Evolutionary conservation across 2,329 filamentous ascomycete genomes (phyloP).

Genomic region (Ceratocystis diversiconidia): DNA sequence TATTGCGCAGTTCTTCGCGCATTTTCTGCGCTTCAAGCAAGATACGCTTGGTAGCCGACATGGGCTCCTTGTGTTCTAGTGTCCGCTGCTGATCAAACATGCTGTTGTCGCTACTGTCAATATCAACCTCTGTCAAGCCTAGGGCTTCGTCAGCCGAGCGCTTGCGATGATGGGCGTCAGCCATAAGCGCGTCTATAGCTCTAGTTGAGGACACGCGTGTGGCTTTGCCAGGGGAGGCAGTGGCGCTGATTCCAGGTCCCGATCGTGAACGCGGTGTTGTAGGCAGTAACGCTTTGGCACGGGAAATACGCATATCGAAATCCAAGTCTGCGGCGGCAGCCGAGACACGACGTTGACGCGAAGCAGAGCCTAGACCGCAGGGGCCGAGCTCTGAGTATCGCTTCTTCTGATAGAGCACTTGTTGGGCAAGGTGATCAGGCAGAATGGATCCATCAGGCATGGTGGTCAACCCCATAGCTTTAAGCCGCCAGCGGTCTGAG

Average conservation of each 20-base stretch:
- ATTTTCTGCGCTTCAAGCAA: constrained; percentile 31
- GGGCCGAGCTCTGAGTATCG: constrained; percentile 28
- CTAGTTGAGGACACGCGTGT: constrained; percentile 7
- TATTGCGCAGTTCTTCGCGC: constrained; percentile 29
- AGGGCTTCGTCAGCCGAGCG: constrained; percentile 23
- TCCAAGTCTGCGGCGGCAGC: constrained; percentile 19
- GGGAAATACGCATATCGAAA: constrained; percentile 13
- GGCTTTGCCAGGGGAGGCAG: neutral
- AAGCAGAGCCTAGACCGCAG: constrained; percentile 24
- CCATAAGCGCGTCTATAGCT: constrained; percentile 17
- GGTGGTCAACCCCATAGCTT: constrained; percentile 38
- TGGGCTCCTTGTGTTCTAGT: constrained; percentile 19
- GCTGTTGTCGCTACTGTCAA: neutral
- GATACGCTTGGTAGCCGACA: constrained; percentile 25
- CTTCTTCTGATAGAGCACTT: constrained; percentile 31
- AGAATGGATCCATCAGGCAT: constrained; percentile 40
- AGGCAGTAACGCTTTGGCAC: constrained; percentile 12
- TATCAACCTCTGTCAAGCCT: constrained; percentile 7
- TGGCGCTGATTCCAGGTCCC: neutral
- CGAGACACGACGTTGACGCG: constrained; percentile 22
- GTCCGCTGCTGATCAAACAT: neutral
- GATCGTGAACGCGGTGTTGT: constrained; percentile 6
- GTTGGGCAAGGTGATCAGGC: constrained; percentile 36
- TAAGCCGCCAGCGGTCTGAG: constrained; percentile 34
- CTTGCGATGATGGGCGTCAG: constrained; percentile 26